Conservation (phyloP, 2,329 filamentous ascomycete genomes). For the Chalaropsis thielavioides region DNA sequence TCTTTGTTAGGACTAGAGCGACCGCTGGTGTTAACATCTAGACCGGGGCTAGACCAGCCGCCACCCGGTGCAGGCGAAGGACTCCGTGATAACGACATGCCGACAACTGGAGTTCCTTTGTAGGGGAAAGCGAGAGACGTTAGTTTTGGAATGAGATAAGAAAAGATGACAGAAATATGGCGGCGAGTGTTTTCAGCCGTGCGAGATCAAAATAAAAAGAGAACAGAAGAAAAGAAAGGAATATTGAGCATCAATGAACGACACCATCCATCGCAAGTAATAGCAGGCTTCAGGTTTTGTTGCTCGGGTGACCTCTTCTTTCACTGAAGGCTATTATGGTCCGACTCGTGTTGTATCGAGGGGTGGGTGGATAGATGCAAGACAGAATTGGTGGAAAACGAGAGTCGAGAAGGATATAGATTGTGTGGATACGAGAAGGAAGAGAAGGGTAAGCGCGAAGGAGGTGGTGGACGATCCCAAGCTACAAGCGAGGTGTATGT, state of each 20-base stretch:
- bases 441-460: neutral
- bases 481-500: neutral
- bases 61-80: conserved; percentile 72
- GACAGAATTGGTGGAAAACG: neutral
- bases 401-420: neutral
- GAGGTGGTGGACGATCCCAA: neutral
- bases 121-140: neutral
- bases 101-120: conserved; percentile 39
- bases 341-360: neutral
- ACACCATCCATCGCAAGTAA: neutral
- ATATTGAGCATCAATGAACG: neutral
- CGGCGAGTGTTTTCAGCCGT: neutral
- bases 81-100: conserved; percentile 77
- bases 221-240: neutral
- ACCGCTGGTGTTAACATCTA: conserved; percentile 55
- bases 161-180: neutral
- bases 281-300: neutral
- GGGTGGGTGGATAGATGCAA: neutral
- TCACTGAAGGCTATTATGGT: neutral
- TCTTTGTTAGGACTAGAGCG: conserved; percentile 43
- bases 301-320: neutral
- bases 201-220: neutral
- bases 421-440: neutral
- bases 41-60: conserved; percentile 75
- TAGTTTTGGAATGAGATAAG: conserved; percentile 5